These are phyloP conservation scores for Myxozyma monticola DNA, from an alignment of 805 yeast species.

Conservation along the genomic window DNA sequence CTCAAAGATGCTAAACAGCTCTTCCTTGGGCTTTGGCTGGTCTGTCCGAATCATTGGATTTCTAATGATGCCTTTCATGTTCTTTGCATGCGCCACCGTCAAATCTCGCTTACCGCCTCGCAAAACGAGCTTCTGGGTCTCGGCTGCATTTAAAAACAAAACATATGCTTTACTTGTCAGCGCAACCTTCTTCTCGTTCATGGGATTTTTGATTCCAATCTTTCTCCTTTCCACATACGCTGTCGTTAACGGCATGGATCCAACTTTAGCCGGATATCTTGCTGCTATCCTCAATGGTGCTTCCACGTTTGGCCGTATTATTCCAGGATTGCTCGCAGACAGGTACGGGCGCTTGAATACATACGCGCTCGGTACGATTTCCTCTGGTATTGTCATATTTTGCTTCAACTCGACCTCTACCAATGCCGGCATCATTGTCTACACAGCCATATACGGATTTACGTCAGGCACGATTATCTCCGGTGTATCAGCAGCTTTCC, in stretches of 20 bases:
- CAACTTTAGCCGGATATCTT: constrained; percentile 34
- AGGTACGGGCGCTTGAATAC: constrained; percentile 55
- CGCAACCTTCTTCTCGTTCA: constrained; percentile 4
- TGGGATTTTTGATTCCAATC: constrained; percentile 35
- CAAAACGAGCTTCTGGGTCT: too few species aligned
- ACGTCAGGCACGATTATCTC: constrained; percentile 38
- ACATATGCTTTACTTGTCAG: neutral
- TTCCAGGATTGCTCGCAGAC: constrained; percentile 50
- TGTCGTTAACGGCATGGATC: constrained; percentile 24
- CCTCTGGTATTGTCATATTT: constrained; percentile 49
- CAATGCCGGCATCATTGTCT: constrained; percentile 35
- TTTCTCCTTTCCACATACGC: constrained; percentile 39
- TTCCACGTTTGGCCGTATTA: constrained; percentile 45
- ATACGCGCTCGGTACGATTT: constrained; percentile 42
- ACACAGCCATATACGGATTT: constrained; percentile 38
- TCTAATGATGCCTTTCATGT: constrained; percentile 39
- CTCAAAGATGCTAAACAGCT: constrained; percentile 41
- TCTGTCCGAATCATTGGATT: constrained; percentile 51
- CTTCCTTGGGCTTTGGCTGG: constrained; percentile 59
- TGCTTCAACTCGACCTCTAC: constrained; percentile 64
- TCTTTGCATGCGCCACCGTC: constrained; percentile 30
- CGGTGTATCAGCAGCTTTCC: constrained; percentile 37
- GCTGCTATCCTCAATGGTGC: constrained; percentile 26
- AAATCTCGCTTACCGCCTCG: constrained; percentile 5
- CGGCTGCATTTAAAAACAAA: constrained; percentile 3